Evolutionary conservation across 1,284 basidiomycete genomes (phyloP).

Genomic region (Malassezia sympodialis): DNA sequence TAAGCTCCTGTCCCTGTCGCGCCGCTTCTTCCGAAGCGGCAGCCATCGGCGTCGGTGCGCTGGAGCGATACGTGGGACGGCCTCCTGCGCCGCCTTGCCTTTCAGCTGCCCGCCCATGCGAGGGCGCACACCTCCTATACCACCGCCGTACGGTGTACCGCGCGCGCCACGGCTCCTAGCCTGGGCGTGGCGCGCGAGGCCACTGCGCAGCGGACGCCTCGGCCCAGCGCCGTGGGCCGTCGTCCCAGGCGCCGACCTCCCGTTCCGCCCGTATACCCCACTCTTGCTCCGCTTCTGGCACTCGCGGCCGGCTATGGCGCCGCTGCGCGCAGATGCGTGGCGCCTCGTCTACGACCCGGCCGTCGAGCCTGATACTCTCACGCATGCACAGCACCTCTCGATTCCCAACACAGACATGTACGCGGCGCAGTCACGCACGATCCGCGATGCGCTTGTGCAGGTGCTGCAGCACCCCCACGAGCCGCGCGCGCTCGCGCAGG

Average conservation of each 20-base stretch:
- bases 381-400: neutral
- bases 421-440: neutral
- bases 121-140: neutral
- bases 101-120: neutral
- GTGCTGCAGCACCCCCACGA: neutral
- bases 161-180: neutral
- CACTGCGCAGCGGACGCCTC: neutral
- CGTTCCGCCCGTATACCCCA: neutral
- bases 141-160: neutral
- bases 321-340: neutral
- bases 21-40: slow-evolving; percentile 2
- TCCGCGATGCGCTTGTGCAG: neutral
- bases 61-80: neutral
- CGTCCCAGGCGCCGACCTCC: neutral
- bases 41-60: neutral
- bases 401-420: neutral
- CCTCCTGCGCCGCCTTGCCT: neutral
- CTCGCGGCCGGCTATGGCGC: neutral
- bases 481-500: neutral
- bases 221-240: neutral
- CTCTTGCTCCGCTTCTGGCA: neutral
- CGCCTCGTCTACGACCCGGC: neutral
- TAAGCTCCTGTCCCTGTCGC: neutral
- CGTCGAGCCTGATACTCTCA: neutral
- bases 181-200: neutral